These are phyloP conservation scores for Cryphonectria parasitica DNA, from an alignment of 2,329 filamentous ascomycete genomes.

Conservation along the genomic window DNA sequence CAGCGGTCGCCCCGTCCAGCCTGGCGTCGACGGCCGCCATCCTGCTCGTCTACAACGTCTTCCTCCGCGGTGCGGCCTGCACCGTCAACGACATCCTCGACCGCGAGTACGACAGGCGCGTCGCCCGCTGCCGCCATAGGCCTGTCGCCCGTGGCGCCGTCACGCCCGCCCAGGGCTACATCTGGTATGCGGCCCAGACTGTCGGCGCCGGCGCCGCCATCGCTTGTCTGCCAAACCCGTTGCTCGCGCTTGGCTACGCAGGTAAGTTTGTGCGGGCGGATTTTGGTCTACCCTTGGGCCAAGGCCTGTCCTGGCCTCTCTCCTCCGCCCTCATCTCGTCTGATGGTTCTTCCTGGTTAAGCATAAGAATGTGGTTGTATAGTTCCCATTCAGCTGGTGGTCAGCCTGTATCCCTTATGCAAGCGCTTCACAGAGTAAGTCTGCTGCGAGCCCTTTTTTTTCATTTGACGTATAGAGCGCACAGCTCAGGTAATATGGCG, in stretches of 20 bases:
- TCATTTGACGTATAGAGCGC: too few relatives aligned
- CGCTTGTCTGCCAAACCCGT: conserved; percentile 47
- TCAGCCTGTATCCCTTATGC: conserved; percentile 52
- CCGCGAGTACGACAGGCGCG: conserved; percentile 51
- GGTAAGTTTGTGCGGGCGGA: conserved; percentile 21
- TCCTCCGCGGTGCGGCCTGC: conserved; percentile 53
- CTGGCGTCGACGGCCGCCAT: conserved; percentile 20
- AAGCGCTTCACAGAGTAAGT: conserved; percentile 52
- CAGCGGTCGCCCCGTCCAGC: conserved; percentile 5
- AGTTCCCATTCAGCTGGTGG: conserved; percentile 47
- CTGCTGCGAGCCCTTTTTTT: too few relatives aligned
- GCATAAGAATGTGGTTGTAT: background rate
- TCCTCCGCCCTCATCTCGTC: background rate
- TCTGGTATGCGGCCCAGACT: conserved; percentile 49
- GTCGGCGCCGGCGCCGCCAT: conserved; percentile 36
- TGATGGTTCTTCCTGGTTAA: background rate
- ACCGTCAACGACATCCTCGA: conserved; percentile 57
- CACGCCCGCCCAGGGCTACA: conserved; percentile 33
- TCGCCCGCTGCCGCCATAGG: conserved; percentile 49
- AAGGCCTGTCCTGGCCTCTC: background rate
- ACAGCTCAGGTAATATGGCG: too few relatives aligned
- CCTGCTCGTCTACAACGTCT: conserved; percentile 36
- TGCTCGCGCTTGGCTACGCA: conserved; percentile 46
- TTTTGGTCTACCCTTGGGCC: background rate
- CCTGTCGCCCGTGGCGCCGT: conserved; percentile 55